Conservation (phyloP, 768 basidiomycete genomes). For the Pisolithus marmoratus region DNA sequence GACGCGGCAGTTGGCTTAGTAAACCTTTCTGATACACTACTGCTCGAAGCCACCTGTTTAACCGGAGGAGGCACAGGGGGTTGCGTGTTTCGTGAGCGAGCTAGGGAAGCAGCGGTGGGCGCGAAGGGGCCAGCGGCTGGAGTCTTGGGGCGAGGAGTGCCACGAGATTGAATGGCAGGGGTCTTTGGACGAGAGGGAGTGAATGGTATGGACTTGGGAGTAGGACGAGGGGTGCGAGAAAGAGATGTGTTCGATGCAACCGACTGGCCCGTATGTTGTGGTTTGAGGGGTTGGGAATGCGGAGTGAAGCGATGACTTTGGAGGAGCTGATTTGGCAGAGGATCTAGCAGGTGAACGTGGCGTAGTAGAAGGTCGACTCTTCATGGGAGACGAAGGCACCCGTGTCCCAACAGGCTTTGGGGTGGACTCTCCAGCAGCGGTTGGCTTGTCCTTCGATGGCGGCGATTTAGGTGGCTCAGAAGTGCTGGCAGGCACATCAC, state of each 20-base stretch:
- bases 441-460: slow-evolving; percentile 15
- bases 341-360: slow-evolving; percentile 18
- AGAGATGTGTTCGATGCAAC: slow-evolving; percentile 28
- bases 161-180: slow-evolving; percentile 17
- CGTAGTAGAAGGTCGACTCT: slow-evolving; percentile 23
- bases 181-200: slow-evolving; percentile 35
- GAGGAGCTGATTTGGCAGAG: slow-evolving; percentile 19
- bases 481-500: slow-evolving; percentile 14
- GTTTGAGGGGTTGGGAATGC: slow-evolving; percentile 31
- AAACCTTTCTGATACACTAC: slow-evolving; percentile 55
- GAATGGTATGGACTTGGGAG: slow-evolving; percentile 25
- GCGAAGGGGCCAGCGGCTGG: slow-evolving; percentile 68
- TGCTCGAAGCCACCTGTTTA: slow-evolving; percentile 51
- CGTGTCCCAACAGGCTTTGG: slow-evolving; percentile 18
- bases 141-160: slow-evolving; percentile 45
- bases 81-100: slow-evolving; percentile 53
- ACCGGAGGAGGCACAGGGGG: slow-evolving; percentile 41
- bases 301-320: slow-evolving; percentile 27
- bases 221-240: slow-evolving; percentile 17
- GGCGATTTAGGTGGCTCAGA: slow-evolving; percentile 17
- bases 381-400: slow-evolving; percentile 17
- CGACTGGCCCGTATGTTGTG: slow-evolving; percentile 40
- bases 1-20: slow-evolving; percentile 84
- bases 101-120: slow-evolving; percentile 79
- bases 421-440: slow-evolving; percentile 14